Conservation (phyloP, 108 stramenopile genomes). For the Nannochloropsis gaditana region DNA sequence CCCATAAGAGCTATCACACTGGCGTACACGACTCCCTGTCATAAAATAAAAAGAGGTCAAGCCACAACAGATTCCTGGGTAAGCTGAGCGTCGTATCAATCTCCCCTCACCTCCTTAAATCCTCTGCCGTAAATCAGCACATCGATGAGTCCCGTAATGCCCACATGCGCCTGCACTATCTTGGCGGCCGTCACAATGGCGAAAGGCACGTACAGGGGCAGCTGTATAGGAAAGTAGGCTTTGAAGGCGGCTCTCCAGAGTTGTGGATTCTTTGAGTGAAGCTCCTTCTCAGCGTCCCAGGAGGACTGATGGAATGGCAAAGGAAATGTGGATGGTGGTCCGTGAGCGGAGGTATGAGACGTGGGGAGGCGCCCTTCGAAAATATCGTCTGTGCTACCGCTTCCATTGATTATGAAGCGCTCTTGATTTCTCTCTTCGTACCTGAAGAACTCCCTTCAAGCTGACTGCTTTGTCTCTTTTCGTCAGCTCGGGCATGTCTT, state of each 20-base stretch:
- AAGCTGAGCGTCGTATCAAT: background rate
- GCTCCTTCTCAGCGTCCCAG: background rate
- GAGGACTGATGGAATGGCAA: background rate
- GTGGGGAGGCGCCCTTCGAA: background rate
- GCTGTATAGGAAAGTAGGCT: background rate
- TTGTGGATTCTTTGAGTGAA: background rate
- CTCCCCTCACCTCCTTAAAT: background rate
- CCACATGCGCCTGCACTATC: background rate
- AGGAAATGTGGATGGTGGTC: background rate
- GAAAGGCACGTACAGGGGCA: background rate
- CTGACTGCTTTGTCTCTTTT: background rate
- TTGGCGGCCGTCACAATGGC: background rate
- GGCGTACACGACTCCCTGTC: background rate
- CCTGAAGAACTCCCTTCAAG: background rate
- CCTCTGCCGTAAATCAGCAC: background rate
- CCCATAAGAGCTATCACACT: background rate
- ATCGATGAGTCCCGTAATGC: background rate
- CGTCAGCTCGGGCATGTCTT: background rate
- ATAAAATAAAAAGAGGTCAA: background rate
- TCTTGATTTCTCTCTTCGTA: background rate
- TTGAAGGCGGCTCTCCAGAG: background rate
- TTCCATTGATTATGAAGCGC: background rate
- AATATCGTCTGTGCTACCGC: background rate
- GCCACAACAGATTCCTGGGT: background rate
- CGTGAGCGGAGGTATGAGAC: background rate